Evolutionary conservation across 139 green algal genomes (phyloP).

Genomic region (Volvox reticuliferus): DNA sequence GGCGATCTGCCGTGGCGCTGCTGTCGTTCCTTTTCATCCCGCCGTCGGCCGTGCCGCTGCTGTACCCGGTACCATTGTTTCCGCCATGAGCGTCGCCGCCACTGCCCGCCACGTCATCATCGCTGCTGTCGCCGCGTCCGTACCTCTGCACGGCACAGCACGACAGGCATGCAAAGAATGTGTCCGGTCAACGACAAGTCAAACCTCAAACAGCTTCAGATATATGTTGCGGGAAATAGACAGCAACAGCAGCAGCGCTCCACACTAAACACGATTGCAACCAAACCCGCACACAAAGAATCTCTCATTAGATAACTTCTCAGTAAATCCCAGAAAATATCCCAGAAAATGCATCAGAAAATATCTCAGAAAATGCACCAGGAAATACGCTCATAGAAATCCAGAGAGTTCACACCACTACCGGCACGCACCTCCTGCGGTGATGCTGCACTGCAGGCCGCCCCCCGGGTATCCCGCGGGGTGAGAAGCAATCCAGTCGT

Average conservation of each 20-base stretch:
- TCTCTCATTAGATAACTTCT: too few species aligned
- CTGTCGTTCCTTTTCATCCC: neutral
- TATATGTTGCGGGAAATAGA: too few species aligned
- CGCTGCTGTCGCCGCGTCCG: neutral
- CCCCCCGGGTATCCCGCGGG: neutral
- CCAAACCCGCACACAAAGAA: too few species aligned
- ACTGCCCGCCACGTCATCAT: slow-evolving; percentile 12
- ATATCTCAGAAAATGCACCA: too few species aligned
- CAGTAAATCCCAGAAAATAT: too few species aligned
- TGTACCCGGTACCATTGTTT: neutral
- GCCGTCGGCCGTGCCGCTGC: neutral
- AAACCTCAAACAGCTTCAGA: too few species aligned
- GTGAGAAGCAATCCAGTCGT: slow-evolving; percentile 14
- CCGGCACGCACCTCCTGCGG: slow-evolving; percentile 15
- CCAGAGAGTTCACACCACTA: too few species aligned
- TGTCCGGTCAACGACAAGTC: too few species aligned
- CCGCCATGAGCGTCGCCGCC: neutral
- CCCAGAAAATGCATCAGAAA: too few species aligned
- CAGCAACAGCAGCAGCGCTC: too few species aligned
- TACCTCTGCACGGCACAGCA: slow-evolving; percentile 18
- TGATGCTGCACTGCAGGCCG: neutral
- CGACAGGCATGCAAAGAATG: neutral
- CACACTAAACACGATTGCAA: too few species aligned
- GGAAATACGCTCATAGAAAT: too few species aligned
- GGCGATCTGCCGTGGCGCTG: neutral